A percentile compares a stretch with the other conserved stretches of the same genome.
Conservation (phyloP, 768 basidiomycete species). For the Lanmaoa pseudosensibilis region DNA sequence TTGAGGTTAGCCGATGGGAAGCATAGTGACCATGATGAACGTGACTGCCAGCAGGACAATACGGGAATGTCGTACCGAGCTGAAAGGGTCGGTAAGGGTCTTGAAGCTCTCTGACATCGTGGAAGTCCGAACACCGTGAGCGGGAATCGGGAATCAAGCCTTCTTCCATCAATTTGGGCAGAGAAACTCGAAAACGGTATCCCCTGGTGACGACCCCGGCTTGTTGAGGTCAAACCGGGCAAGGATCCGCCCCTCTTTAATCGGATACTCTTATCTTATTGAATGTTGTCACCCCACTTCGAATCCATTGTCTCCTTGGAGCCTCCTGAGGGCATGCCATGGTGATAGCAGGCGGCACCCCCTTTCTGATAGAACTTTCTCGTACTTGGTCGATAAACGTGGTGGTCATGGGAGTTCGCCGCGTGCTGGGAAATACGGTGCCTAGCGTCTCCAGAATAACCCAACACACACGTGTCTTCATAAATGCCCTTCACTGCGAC, state of each 20-base stretch:
- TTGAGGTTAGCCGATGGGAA: conserved; percentile 15
- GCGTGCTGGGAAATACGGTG: conserved; percentile 1
- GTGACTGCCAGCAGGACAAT: conserved; percentile 1
- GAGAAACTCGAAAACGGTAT: not conserved
- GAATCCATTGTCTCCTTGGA: not conserved
- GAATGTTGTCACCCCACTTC: not conserved
- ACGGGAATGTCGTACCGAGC: not conserved
- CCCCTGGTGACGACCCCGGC: not conserved
- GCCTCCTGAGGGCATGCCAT: not conserved
- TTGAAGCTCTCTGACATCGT: not conserved
- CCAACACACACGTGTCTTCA: not conserved
- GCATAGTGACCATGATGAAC: not conserved
- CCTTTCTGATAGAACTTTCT: conserved; percentile 4
- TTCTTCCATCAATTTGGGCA: not conserved
- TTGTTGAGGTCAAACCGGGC: not conserved
- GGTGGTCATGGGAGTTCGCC: not conserved
- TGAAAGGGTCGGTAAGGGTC: not conserved
- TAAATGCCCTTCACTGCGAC: too few species aligned
- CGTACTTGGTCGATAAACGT: not conserved
- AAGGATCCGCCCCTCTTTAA: not conserved
- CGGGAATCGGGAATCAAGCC: not conserved
- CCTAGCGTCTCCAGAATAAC: not conserved
- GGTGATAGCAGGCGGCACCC: not conserved
- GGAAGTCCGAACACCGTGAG: not conserved
- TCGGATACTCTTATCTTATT: not conserved